Evolutionary conservation across 345 rosid genomes (phyloP).

Genomic region (Eucalyptus sp.): DNA sequence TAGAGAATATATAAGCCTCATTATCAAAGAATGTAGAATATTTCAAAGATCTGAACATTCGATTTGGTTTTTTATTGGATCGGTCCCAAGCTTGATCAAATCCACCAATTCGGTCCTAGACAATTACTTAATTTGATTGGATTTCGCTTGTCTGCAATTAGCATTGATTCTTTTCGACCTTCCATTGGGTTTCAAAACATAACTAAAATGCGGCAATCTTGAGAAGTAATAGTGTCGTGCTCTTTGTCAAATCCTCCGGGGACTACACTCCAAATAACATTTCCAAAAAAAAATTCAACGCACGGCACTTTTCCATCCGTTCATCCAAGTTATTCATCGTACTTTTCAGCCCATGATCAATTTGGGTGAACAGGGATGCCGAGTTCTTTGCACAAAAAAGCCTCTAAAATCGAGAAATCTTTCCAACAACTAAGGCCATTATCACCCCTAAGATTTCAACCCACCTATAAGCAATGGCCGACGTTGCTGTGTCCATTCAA

Average conservation of each 20-base stretch:
- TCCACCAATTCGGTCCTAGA: background rate
- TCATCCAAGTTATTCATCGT: background rate
- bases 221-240: background rate
- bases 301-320: background rate
- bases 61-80: background rate
- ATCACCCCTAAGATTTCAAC: background rate
- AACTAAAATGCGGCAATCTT: background rate
- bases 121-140: background rate
- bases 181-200: background rate
- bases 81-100: background rate
- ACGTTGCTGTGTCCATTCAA: background rate
- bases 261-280: background rate
- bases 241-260: background rate
- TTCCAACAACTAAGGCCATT: background rate
- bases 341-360: background rate
- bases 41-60: background rate
- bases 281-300: background rate
- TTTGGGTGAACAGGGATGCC: background rate
- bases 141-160: background rate
- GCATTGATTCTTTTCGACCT: background rate
- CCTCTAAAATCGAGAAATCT: background rate
- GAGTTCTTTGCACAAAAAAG: background rate
- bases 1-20: no score
- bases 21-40: background rate
- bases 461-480: background rate